phyloP scores from a whole-genome alignment of 805 yeast species.

The Wickerhamomyces bovis region DNA sequence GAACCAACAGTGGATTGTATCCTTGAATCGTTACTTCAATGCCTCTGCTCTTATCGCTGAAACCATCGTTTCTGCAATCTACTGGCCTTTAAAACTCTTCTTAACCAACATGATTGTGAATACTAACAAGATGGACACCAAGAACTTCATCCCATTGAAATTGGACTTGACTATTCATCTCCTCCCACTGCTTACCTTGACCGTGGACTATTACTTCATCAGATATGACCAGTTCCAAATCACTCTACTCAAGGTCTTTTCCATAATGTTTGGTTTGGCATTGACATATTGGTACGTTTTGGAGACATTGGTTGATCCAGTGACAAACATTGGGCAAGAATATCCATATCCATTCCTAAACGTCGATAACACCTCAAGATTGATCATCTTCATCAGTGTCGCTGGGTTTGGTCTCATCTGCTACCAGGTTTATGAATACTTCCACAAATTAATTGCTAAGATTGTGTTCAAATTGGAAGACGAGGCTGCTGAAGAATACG shows the following conservation, averaged over 20 bases:
- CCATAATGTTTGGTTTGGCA: conserved; percentile 21
- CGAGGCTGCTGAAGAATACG: neutral
- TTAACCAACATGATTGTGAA: conserved; percentile 40
- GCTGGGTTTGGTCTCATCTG: conserved; percentile 29
- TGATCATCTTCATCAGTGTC: conserved; percentile 43
- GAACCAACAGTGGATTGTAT: conserved; percentile 1
- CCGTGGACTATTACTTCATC: conserved; percentile 48
- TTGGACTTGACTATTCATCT: conserved; percentile 57
- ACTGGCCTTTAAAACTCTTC: conserved; percentile 63
- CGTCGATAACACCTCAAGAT: conserved; percentile 39
- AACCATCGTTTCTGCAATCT: conserved; percentile 53
- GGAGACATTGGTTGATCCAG: conserved; percentile 39
- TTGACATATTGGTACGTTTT: conserved; percentile 48
- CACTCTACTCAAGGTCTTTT: conserved; percentile 33
- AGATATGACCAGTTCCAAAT: conserved; percentile 39
- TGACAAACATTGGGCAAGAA: conserved; percentile 20
- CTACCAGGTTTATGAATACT: neutral
- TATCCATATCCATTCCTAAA: conserved; percentile 70
- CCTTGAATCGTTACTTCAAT: conserved; percentile 19
- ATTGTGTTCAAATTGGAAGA: neutral
- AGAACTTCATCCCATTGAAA: conserved; percentile 37
- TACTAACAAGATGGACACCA: conserved; percentile 21
- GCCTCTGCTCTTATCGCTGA: conserved; percentile 56
- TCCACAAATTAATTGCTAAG: neutral
- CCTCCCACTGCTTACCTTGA: conserved; percentile 48